Base-by-base conservation (phyloP, 2,329 filamentous ascomycete genomes). In the Talaromyces sp. region DNA sequence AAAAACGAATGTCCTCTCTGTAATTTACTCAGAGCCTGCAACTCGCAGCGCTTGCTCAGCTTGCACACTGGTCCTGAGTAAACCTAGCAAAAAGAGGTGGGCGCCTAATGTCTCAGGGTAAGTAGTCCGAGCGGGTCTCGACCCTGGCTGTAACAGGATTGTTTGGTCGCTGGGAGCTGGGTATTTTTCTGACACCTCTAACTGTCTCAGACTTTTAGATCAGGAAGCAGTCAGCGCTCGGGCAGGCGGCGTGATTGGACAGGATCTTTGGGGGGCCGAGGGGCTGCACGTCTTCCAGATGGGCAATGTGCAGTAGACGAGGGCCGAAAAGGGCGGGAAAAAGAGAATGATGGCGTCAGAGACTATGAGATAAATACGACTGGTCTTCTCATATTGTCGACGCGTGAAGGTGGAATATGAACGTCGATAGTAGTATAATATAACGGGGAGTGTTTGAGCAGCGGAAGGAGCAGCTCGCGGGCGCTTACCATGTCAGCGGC, bases 91-190 rank as follows among this genome's bases (percentile, higher is more conserved):
- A 39, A 43, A 59, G 50, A 24, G 33, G 61, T 47, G 61, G 61
- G 61, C 61, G 61, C 61, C 61, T 63, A 56, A 35, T 63, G 61
- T 63, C 61, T 63, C 61, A 63, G 50, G 61, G 59, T 61, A 35
- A 52, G 43, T 52, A 61, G 45, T 61, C 47, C 9, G 59, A 52
- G 61, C 61, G 61, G 61, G 61, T 63, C 61, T 63, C 50, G 61
- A 39, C 60, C 39, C 60, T 50, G 59, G 52, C 52, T 56, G 52
- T n/a, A 14, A 56, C 52, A 56, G n/a, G 52, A 56, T 39, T 22
- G 10, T 52, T 31, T 52, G 49, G 49, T 56, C 33, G 31, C n/a
- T 52, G 14, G 49, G 49, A 52, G 49, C 49, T 52, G 49, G 3
- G 33, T 14, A 14, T 37, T 60, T 6, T 50, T 50, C 22, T 60